Evolutionary conservation across 176 grass and related monocot genomes (phyloP).

Genomic region (Eleusine indica): DNA sequence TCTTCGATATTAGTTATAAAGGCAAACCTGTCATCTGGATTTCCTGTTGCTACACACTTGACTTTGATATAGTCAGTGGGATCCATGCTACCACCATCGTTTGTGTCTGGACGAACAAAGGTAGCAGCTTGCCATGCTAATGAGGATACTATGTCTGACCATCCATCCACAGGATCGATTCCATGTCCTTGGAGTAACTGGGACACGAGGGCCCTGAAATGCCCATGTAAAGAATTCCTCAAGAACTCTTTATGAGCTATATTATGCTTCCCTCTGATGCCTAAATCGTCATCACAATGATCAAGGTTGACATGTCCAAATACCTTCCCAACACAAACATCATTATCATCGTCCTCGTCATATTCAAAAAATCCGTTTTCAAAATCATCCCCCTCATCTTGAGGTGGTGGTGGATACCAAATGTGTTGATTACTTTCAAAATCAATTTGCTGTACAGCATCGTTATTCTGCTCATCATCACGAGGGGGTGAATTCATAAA

Average conservation of each 20-base stretch:
- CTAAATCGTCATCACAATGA: conserved; percentile 34
- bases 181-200: conserved; percentile 87
- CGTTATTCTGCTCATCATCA: conserved; percentile 38
- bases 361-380: conserved; percentile 72
- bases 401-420: conserved; percentile 75
- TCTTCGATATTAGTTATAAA: conserved; percentile 17
- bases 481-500: conserved; percentile 44
- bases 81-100: conserved; percentile 96
- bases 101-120: conserved; percentile 91
- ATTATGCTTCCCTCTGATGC: conserved; percentile 56
- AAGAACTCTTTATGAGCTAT: conserved; percentile 72
- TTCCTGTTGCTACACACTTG: conserved; percentile 89
- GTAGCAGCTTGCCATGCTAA: conserved; percentile 91
- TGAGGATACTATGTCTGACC: conserved; percentile 76
- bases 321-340: conserved; percentile 35
- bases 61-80: conserved; percentile 85
- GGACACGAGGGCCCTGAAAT: conserved; percentile 86
- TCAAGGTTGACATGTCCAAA: conserved; percentile 55
- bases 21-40: conserved; percentile 81
- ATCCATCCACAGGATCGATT: conserved; percentile 54
- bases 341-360: conserved; percentile 64
- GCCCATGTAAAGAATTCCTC: conserved; percentile 66
- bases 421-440: conserved; percentile 66
- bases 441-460: conserved; percentile 50
- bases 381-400: conserved; percentile 62